These are phyloP conservation scores for Protostelium mycophagum DNA, from an alignment of 78 protist species.

Conservation along the genomic window DNA sequence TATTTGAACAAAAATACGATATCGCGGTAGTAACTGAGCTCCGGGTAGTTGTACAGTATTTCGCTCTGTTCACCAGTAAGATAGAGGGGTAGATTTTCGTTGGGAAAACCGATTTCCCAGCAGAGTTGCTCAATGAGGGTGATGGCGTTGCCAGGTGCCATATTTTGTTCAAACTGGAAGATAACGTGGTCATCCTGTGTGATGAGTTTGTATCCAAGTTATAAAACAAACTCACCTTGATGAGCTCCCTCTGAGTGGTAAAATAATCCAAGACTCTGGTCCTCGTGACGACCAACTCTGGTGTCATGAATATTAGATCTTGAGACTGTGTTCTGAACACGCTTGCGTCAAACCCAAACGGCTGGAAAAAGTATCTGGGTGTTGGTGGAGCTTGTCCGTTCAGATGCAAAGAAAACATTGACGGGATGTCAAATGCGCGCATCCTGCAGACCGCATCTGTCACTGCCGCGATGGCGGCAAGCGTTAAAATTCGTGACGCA, in stretches of 20 bases:
- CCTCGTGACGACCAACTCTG: conserved; percentile 56
- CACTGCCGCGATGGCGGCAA: conserved; percentile 35
- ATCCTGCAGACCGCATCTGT: conserved; percentile 45
- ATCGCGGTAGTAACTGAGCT: conserved; percentile 25
- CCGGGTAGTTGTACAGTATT: conserved; percentile 31
- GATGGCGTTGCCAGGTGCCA: background rate
- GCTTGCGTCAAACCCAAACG: conserved; percentile 8
- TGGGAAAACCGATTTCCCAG: background rate
- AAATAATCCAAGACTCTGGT: conserved; percentile 62
- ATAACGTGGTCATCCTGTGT: conserved; percentile 1
- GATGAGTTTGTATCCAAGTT: background rate
- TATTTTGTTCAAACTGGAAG: background rate
- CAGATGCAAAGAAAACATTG: conserved; percentile 16
- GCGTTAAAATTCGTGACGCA: conserved; percentile 31
- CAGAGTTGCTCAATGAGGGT: background rate
- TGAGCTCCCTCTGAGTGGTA: background rate
- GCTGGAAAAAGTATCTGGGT: background rate
- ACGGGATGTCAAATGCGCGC: conserved; percentile 46
- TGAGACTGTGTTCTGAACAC: conserved; percentile 27
- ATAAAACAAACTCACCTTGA: background rate
- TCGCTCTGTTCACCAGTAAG: conserved; percentile 10
- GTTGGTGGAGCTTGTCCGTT: conserved; percentile 1
- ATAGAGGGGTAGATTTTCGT: background rate
- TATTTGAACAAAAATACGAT: conserved; percentile 21
- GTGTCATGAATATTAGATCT: conserved; percentile 4